phyloP scores from a whole-genome alignment of 495 filamentous ascomycete species.

The Recurvomyces mirabilis region DNA sequence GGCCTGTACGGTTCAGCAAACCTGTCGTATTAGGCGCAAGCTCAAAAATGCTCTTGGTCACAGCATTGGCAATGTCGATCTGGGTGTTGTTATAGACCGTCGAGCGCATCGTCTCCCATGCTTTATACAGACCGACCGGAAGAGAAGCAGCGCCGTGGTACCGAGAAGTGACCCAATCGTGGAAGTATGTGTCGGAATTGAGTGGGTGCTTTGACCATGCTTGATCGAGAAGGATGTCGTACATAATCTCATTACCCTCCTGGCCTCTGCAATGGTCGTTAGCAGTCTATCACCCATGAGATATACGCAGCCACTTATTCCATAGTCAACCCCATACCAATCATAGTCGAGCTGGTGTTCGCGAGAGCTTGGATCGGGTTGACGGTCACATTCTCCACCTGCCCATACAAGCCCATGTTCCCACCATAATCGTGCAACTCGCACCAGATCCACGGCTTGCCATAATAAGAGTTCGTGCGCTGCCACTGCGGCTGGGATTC shows the following conservation, averaged over 20 bases:
- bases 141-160: constrained; percentile 32
- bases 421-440: constrained; percentile 38
- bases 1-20: constrained; percentile 31
- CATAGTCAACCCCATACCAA: constrained; percentile 39
- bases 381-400: constrained; percentile 39
- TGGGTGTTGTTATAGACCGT: constrained; percentile 45
- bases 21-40: constrained; percentile 33
- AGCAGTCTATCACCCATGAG: too few relatives aligned
- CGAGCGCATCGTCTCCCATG: constrained; percentile 39
- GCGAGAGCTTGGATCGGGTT: constrained; percentile 37
- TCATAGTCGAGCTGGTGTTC: constrained; percentile 29
- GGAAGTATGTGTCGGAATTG: constrained; percentile 37
- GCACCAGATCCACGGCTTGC: constrained; percentile 40
- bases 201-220: constrained; percentile 38
- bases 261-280: too few relatives aligned
- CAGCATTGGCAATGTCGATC: constrained; percentile 29
- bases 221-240: constrained; percentile 41
- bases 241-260: constrained; percentile 47
- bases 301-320: too few relatives aligned
- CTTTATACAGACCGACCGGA: constrained; percentile 32
- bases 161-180: constrained; percentile 36
- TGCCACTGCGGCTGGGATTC: constrained; percentile 42
- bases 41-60: constrained; percentile 40
- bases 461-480: constrained; percentile 40
- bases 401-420: constrained; percentile 42